These are phyloP conservation scores for Plenodomus lindquistii DNA, from an alignment of 2,329 filamentous ascomycete species.

Conservation along the genomic window DNA sequence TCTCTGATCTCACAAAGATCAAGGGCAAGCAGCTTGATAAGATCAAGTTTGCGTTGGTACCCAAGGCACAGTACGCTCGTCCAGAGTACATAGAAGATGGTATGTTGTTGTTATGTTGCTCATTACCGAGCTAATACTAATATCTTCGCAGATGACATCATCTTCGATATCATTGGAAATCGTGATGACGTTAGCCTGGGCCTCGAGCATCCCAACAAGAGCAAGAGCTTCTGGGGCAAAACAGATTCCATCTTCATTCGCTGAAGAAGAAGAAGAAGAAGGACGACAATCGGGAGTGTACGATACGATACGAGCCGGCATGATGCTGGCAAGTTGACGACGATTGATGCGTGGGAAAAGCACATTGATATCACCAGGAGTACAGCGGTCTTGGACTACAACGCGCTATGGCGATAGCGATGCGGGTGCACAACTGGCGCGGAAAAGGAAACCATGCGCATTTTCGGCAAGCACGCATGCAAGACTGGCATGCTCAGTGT, in stretches of 20 bases:
- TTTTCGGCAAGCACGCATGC: neutral
- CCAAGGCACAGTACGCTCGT: conserved; percentile 70
- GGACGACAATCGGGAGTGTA: conserved; percentile 18
- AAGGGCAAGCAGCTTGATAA: conserved; percentile 99
- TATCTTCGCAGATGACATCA: conserved; percentile 47
- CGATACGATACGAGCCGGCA: conserved; percentile 16
- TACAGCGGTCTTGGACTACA: neutral
- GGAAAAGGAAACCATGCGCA: neutral
- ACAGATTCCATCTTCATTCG: conserved; percentile 68
- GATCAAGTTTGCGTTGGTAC: conserved; percentile 86
- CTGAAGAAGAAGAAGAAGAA: conserved; percentile 20
- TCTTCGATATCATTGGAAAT: conserved; percentile 47
- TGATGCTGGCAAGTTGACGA: neutral
- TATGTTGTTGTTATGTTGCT: conserved; percentile 53
- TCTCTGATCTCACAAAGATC: conserved; percentile 89
- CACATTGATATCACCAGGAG: neutral
- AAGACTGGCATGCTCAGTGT: neutral
- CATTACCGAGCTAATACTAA: conserved; percentile 10
- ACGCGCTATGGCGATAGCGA: neutral
- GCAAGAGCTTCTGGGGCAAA: conserved; percentile 61
- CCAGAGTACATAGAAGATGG: conserved; percentile 86
- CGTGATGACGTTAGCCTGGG: conserved; percentile 51
- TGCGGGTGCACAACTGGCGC: neutral
- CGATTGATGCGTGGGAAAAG: neutral
- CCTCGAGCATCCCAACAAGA: conserved; percentile 67